A percentile compares a stretch with the other conserved stretches of the same genome.
These are phyloP conservation scores for Penstemon davidsonii DNA, from an alignment of 257 asterid genomes.

Conservation along the genomic window DNA sequence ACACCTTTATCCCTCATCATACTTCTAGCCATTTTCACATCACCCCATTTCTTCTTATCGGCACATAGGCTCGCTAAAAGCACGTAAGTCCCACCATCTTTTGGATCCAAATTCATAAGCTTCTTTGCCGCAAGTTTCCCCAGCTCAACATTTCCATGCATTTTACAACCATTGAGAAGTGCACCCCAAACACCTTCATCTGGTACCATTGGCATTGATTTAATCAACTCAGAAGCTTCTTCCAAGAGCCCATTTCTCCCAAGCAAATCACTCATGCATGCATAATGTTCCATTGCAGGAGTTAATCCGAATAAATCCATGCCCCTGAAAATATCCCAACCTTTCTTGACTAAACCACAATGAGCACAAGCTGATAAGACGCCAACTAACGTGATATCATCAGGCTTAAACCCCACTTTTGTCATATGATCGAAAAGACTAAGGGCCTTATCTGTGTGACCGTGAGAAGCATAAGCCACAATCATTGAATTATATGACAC, in stretches of 20 bases:
- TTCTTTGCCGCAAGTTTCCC: slow-evolving; percentile 70
- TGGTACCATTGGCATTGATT: slow-evolving; percentile 63
- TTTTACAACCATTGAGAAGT: slow-evolving; percentile 66
- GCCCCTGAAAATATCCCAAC: slow-evolving; percentile 51
- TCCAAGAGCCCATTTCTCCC: slow-evolving; percentile 62
- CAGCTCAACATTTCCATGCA: slow-evolving; percentile 63
- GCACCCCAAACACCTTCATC: slow-evolving; percentile 86
- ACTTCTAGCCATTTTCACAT: slow-evolving; percentile 62
- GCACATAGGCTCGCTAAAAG: slow-evolving; percentile 74
- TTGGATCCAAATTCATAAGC: slow-evolving; percentile 64
- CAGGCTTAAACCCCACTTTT: slow-evolving; percentile 48
- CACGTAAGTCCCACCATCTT: slow-evolving; percentile 71
- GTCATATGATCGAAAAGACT: slow-evolving; percentile 48
- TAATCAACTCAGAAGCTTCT: slow-evolving; percentile 58
- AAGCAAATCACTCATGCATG: slow-evolving; percentile 71
- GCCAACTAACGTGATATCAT: slow-evolving; percentile 68
- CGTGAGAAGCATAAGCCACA: slow-evolving; percentile 74
- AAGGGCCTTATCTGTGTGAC: slow-evolving; percentile 52
- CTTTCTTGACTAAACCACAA: slow-evolving; percentile 62
- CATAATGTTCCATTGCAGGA: slow-evolving; percentile 59
- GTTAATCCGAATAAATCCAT: slow-evolving; percentile 43
- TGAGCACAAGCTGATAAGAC: slow-evolving; percentile 81
- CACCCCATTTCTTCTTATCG: slow-evolving; percentile 63
- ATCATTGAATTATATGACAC: slow-evolving; percentile 75
- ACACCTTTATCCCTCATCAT: slow-evolving; percentile 70